Evolutionary conservation across 2,329 filamentous ascomycete genomes (phyloP).

Genomic region (Orbilia blumenaviensis): DNA sequence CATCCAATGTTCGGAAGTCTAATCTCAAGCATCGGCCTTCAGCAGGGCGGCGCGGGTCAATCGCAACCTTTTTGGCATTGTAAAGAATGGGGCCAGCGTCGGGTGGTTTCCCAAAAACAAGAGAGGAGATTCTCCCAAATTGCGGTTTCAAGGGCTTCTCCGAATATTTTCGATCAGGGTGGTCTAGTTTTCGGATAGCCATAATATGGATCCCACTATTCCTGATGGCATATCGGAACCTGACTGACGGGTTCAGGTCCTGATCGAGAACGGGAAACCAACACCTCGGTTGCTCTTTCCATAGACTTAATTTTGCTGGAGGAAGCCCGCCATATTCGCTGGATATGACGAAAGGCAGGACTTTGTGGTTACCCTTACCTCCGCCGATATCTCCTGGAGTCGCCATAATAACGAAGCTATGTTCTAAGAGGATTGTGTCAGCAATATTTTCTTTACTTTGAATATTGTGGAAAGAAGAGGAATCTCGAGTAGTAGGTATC

Average conservation of each 20-base stretch:
- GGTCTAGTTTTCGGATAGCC: constrained; percentile 6
- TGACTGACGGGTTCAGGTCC: neutral
- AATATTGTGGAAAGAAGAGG: neutral
- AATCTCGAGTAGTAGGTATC: no score
- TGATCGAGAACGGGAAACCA: constrained; percentile 23
- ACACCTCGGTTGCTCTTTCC: neutral
- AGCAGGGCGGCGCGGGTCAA: neutral
- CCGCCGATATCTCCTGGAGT: neutral
- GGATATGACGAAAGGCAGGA: constrained; percentile 15
- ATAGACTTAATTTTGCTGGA: constrained; percentile 1
- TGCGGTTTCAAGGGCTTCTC: neutral
- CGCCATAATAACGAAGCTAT: neutral
- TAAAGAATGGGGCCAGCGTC: constrained; percentile 27
- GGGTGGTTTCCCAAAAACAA: constrained; percentile 22
- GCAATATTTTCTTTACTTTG: neutral
- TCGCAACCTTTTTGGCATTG: neutral
- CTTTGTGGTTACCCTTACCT: neutral
- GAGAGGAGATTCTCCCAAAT: constrained; percentile 15
- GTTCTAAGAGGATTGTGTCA: neutral
- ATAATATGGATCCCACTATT: constrained; percentile 30
- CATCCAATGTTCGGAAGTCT: constrained; percentile 19
- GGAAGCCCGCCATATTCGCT: constrained; percentile 2
- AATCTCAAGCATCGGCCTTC: neutral
- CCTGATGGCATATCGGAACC: constrained; percentile 16
- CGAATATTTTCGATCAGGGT: neutral